Percentiles rank a stretch among this genome's conserved stretches.
Evolutionary conservation across 2,329 filamentous ascomycete species (phyloP).

Genomic region (Sarocladium kiliense): DNA sequence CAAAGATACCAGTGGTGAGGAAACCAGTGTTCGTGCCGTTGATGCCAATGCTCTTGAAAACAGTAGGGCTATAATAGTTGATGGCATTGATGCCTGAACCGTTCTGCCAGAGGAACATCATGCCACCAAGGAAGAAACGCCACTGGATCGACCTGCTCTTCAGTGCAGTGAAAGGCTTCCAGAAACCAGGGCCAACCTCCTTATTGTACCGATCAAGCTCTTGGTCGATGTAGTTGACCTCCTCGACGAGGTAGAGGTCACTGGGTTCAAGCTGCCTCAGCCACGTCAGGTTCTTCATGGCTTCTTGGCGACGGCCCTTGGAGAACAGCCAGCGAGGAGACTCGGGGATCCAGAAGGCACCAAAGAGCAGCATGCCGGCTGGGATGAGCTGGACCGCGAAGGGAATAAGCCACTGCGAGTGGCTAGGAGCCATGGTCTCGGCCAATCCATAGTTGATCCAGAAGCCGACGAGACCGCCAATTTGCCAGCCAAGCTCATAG

Average conservation of each 20-base stretch:
- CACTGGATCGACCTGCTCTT: slow-evolving; percentile 56
- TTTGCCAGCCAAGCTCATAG: slow-evolving; percentile 62
- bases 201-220: slow-evolving; percentile 60
- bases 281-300: slow-evolving; percentile 57
- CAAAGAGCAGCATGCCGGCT: slow-evolving; percentile 50
- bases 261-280: slow-evolving; percentile 52
- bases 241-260: slow-evolving; percentile 68
- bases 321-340: slow-evolving; percentile 67
- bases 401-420: slow-evolving; percentile 59
- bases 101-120: slow-evolving; percentile 78
- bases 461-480: slow-evolving; percentile 59
- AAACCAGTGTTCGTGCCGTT: slow-evolving; percentile 33
- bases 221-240: slow-evolving; percentile 64
- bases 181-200: slow-evolving; percentile 68
- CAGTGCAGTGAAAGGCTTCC: slow-evolving; percentile 61
- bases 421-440: slow-evolving; percentile 39
- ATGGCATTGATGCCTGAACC: slow-evolving; percentile 67
- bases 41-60: slow-evolving; percentile 32
- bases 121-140: slow-evolving; percentile 67
- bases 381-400: slow-evolving; percentile 65
- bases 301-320: slow-evolving; percentile 55
- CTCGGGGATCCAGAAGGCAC: slow-evolving; percentile 56
- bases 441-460: slow-evolving; percentile 63
- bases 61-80: slow-evolving; percentile 60
- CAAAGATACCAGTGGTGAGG: slow-evolving; percentile 62